Evolutionary conservation across 1,284 basidiomycete genomes (phyloP), one percentile per base, ranked within the genome.

Genomic region (Boletellus dicymbophilus): DNA sequence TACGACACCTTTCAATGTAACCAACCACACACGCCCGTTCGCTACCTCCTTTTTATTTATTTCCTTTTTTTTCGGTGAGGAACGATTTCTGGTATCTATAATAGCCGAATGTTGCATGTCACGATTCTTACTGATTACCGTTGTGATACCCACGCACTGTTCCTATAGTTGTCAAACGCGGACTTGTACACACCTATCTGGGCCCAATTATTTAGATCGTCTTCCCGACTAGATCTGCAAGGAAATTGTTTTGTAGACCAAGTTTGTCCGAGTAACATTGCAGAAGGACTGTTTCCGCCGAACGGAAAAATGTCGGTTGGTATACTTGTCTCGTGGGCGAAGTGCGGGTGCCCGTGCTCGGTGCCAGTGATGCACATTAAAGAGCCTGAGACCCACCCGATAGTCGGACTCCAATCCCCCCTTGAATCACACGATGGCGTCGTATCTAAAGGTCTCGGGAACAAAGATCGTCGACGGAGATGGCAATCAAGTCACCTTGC

Each of bases 381-480:
- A n/a, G n/a, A n/a, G n/a, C n/a, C n/a, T n/a, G n/a, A n/a, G n/a
- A n/a, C n/a, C n/a, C n/a, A n/a, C n/a, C n/a, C n/a, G n/a, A n/a
- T n/a, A n/a, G n/a, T n/a, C n/a, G n/a, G n/a, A n/a, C n/a, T n/a
- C n/a, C n/a, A n/a, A n/a, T n/a, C n/a, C n/a, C n/a, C n/a, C n/a
- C n/a, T n/a, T n/a, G n/a, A 40, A 26, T 26, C 37, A 23, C 37
- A 33, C n/a, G 38, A 69, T 65, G 59, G 40, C 49, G 21, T 60
- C 79, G 48, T 74, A 79, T 53, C 68, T 87, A 37, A 77, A 73
- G 56, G 77, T 85, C 15, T 71, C 69, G 36, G 81, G 80, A 22
- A 81, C 75, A 9, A 81, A 78, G 57, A 72, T 86, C 53, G 75
- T 85, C 46, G 76, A 85, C 60, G 74, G 72, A 39, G 65, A 77